Evolutionary conservation across 2,329 filamentous ascomycete species (phyloP), one percentile per base, ranked within the genome.

Genomic region (Elsinoe fawcettii): DNA sequence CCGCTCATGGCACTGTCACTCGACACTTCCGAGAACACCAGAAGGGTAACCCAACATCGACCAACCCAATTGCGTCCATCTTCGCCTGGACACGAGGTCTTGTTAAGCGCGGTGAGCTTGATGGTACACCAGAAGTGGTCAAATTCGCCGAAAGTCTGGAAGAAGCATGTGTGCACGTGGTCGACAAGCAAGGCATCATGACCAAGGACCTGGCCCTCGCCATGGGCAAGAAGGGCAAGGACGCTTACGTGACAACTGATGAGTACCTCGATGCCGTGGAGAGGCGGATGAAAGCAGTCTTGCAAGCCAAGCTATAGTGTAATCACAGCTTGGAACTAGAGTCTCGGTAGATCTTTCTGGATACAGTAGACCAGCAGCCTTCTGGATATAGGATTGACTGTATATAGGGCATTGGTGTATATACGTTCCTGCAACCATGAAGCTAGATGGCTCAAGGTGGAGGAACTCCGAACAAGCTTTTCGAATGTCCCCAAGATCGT

Each of bases 21-120:
- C 89, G 93, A 69, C 93, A 97, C 81, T 97, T 90, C 84, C 90
- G 93, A 71, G 92, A 97, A 80, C 88, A 97, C 82, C 93, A 97
- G 77, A 96, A 96, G 81, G 93, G 93, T 71, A 85, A 86, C 67
- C 90, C 96, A 77, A 99, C 93, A 58, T 96, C 90, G 44, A 99
- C 93, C 65, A 97, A 99, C 84, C 93, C 93, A 60, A 97, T 97
- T 67, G 93, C 93, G 62, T 95, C 90, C 71, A 97, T 99, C 78
- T 99, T 97, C 74, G 93, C 93, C 68, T 99, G 93, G 93, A 97
- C 93, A 60, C 87, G 93, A 60, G 93, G 93, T 68, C 83, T 99
- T 49, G 77, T 89, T 66, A 93, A 96, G 81, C 88, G 93, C 67
- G 93, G 93, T 66, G 87, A 89, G 77, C 84, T 99, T 64, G 93